Percentiles rank a stretch among this genome's conserved stretches.
Evolutionary conservation across 352 stramenopile species (phyloP).

Genomic region (Thalassiosira ordinaria): DNA sequence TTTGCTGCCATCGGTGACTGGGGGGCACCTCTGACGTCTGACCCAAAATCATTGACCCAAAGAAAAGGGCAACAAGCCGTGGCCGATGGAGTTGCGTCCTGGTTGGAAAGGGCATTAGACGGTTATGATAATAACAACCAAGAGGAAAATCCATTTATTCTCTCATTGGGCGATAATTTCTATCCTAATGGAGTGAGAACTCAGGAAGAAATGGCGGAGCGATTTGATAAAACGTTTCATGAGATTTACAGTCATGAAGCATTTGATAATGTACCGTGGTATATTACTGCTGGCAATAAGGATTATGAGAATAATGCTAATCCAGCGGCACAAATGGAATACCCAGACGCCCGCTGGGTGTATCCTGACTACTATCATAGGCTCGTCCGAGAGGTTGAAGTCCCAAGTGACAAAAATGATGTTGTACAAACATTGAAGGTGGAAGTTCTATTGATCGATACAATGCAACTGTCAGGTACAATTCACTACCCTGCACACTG

Average conservation of each 20-base stretch:
- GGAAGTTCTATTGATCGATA: conserved; percentile 31
- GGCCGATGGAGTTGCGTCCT: conserved; percentile 17
- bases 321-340: conserved; percentile 26
- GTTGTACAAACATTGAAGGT: conserved; percentile 1
- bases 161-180: conserved; percentile 37
- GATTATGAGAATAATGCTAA: conserved; percentile 32
- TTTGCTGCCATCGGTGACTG: conserved; percentile 30
- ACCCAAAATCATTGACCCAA: neutral
- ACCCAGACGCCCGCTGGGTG: conserved; percentile 11
- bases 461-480: conserved; percentile 13
- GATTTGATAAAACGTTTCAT: conserved; percentile 24
- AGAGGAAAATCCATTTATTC: conserved; percentile 13
- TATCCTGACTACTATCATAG: conserved; percentile 32
- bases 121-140: neutral
- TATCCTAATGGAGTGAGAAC: conserved; percentile 23
- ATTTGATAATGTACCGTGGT: conserved; percentile 27
- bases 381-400: conserved; percentile 15
- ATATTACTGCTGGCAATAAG: conserved; percentile 30
- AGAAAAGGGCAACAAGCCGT: conserved; percentile 15
- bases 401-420: neutral
- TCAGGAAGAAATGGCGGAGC: conserved; percentile 9
- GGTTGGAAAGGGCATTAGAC: conserved; percentile 3
- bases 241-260: conserved; percentile 25
- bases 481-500: neutral
- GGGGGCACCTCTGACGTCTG: conserved; percentile 14